phyloP scores from a whole-genome alignment of 345 rosid genomes.

The Dimocarpus longan region DNA sequence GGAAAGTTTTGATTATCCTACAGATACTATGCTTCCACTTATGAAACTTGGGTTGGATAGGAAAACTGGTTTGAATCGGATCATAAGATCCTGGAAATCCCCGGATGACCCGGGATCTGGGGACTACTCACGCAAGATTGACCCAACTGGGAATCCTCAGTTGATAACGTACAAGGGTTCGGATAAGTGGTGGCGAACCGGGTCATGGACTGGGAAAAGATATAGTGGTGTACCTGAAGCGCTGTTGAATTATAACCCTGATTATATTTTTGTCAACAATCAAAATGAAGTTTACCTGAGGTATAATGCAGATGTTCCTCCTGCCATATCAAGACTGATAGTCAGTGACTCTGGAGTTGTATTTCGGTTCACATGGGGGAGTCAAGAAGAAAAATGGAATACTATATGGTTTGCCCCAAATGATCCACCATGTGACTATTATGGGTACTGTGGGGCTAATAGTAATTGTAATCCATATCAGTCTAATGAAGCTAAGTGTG shows the following conservation, averaged over 20 bases:
- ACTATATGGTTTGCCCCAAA: constrained; percentile 41
- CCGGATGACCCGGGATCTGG: constrained; percentile 53
- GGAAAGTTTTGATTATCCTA: constrained; percentile 77
- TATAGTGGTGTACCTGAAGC: constrained; percentile 79
- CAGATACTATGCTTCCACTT: constrained; percentile 56
- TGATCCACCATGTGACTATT: constrained; percentile 55
- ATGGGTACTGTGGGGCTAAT: constrained; percentile 54
- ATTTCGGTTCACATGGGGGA: constrained; percentile 52
- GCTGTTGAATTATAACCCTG: constrained; percentile 11
- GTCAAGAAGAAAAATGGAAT: constrained; percentile 39
- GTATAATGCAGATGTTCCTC: too few species aligned
- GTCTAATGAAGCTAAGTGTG: constrained; percentile 40
- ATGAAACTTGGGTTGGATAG: constrained; percentile 65
- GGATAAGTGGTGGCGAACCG: constrained; percentile 45
- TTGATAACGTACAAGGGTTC: constrained; percentile 40
- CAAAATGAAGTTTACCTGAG: constrained; percentile 30
- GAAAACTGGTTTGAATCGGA: constrained; percentile 33
- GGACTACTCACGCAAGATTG: constrained; percentile 37
- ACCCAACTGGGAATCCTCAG: constrained; percentile 53
- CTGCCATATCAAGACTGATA: constrained; percentile 37
- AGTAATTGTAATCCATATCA: constrained; percentile 37
- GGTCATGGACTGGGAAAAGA: constrained; percentile 63
- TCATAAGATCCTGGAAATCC: constrained; percentile 58
- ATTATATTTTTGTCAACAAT: constrained; percentile 34
- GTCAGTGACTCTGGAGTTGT: constrained; percentile 52